Conservation (phyloP, 2,329 filamentous ascomycete species). For the Pleurostoma richardsiae region DNA sequence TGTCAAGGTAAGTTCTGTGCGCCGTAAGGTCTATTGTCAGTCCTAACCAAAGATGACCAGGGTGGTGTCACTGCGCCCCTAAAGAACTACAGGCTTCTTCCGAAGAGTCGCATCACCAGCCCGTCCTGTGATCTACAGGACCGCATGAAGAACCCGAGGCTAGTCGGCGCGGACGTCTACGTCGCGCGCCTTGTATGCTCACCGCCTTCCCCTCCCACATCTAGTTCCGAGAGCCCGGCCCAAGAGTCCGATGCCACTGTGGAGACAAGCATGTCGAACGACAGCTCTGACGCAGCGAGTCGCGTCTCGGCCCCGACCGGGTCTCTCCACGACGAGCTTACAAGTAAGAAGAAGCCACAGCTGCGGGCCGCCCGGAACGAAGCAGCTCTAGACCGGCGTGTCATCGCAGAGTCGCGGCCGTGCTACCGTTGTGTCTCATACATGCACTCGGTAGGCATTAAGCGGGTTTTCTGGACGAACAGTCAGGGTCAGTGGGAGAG, state of each 20-base stretch:
- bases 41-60: no score
- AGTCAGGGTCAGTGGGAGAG: slow-evolving; percentile 41
- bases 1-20: no score
- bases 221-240: background rate
- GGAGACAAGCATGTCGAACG: background rate
- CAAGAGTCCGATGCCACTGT: background rate
- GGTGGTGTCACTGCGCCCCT: no score
- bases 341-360: slow-evolving; percentile 8
- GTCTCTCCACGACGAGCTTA: slow-evolving; percentile 44
- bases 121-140: slow-evolving; percentile 19
- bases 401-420: slow-evolving; percentile 33
- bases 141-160: slow-evolving; percentile 37
- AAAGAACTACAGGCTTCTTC: background rate
- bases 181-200: slow-evolving; percentile 32
- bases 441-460: slow-evolving; percentile 46
- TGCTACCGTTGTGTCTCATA: slow-evolving; percentile 47
- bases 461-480: slow-evolving; percentile 48
- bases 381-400: background rate
- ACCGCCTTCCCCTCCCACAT: background rate
- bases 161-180: slow-evolving; percentile 45
- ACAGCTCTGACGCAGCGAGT: slow-evolving; percentile 1
- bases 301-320: slow-evolving; percentile 11
- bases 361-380: slow-evolving; percentile 2
- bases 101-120: slow-evolving; percentile 1
- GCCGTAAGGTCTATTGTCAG: no score